Evolutionary conservation across 169 alveolate species (phyloP), one percentile per base, ranked within the genome.

Genomic region (Condylostoma magnum): DNA sequence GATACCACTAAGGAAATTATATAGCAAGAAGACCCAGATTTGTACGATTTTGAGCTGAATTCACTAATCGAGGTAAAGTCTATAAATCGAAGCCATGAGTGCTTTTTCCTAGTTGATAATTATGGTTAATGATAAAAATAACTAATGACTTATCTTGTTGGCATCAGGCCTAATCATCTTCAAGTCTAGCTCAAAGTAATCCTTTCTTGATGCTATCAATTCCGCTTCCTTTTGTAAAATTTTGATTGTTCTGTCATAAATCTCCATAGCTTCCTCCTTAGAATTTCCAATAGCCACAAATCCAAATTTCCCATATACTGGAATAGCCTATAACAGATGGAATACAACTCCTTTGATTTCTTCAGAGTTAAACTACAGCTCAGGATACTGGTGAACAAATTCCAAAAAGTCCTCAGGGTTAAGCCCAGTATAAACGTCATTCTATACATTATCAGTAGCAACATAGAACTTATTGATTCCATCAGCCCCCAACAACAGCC

Each of bases 291-390:
- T 57, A 20, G 69, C 69, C 15, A 33, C 37, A 37, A 33, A 57
- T 0, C 69, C 69, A 33, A 57, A 33, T 37, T 57, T 57, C 37
- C 69, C 69, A 57, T 33, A 18, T 37, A 33, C 69, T 30, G 69
- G 37, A 57, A 36, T 36, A 6, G 52, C 47, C 20, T 47, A 57
- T 33, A 57, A 33, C n/a, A 57, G 28, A 37, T 57, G 69, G 51
- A 57, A 57, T 34, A 57, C 69, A 18, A 57, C 69, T 6, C 69
- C 69, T 30, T 25, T 2, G 0, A 22, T 22, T 20, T 36, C 37
- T 28, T 28, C 51, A 12, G 15, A 15, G 51, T 57, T 51, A 57
- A 57, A 57, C 37, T 57, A 33, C 6, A 57, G 55, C n/a, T 36
- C 51, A 15, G n/a, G n/a, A 25, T 57, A 18, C n/a, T 25, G 18